Base-by-base conservation (phyloP, 1,139 yeast species). In the Diutina mesorugosa region DNA sequence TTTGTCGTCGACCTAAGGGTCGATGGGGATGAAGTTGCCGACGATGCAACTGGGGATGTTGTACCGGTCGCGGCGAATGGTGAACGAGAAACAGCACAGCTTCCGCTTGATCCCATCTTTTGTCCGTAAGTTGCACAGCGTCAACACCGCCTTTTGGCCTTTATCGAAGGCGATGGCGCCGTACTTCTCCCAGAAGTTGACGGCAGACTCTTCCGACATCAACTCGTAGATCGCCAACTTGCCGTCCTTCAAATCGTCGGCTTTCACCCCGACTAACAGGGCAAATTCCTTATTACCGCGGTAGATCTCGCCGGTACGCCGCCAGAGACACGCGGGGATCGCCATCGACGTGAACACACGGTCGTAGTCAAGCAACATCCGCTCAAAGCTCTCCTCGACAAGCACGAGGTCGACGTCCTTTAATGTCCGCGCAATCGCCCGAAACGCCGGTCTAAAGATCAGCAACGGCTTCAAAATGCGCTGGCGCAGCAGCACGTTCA, bases 231-330 rank as follows among this genome's bases (percentile, higher is more conserved):
- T 90, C 1, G 98, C 95, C 62, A 90, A 72, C 64, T 87, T 88
- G 21, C 98, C 98, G 67, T 93, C 97, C 62, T 95, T 84, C 65
- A 93, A 73, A 66, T 90, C 97, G 66, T 91, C 97, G 1, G 95
- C 90, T 52, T 84, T 81, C 12, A 90, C 96, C n/a, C 91, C 97
- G 1, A 91, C 97, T 60, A 93, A 71, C 3, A 95, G 88, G 0
- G 98, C 99, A 78, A 93, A 93, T 68, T 93, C 98, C 68, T 91
- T 90, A 69, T 93, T 93, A 1, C 97, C 98, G 60, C 98, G 74
- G 65, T 90, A 93, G 4, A 93, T 91, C 64, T 93, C 98, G 1
- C 99, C 99, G 0, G 99, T 91, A 63, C 99, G 84, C 65, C 98
- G 77, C 98, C 99, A 93, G 47, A 93, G 76, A 71, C 98, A 91